Conservation (phyloP, 2,329 filamentous ascomycete genomes). For the Drechslerella coelobrocha region DNA sequence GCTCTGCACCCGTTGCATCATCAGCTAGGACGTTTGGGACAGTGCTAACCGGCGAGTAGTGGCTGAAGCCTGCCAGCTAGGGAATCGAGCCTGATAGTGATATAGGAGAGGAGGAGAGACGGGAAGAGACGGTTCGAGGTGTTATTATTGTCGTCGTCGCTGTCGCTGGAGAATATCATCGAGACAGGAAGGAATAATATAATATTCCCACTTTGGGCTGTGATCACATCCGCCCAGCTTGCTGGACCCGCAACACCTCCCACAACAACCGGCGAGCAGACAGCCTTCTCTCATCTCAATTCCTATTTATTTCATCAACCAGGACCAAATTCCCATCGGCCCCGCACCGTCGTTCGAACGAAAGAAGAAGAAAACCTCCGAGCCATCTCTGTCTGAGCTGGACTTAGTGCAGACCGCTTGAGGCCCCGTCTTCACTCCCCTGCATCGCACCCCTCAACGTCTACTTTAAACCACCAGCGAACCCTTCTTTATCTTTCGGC, state of each 20-base stretch:
- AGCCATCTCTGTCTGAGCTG: neutral
- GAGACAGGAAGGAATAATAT: too few species aligned
- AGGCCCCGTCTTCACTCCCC: neutral
- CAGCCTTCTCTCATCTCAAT: conserved; percentile 9
- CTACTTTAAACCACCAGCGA: neutral
- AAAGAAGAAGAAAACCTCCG: neutral
- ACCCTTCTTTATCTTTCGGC: neutral
- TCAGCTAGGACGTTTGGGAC: neutral
- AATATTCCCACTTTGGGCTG: too few species aligned
- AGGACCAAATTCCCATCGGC: neutral
- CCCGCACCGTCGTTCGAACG: neutral
- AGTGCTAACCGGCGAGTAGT: neutral
- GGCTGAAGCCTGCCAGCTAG: too few species aligned
- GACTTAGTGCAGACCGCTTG: neutral
- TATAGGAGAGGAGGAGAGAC: too few species aligned
- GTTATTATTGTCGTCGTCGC: too few species aligned
- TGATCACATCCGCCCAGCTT: too few species aligned
- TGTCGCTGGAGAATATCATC: too few species aligned
- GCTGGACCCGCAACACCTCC: conserved; percentile 5
- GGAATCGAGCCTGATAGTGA: too few species aligned
- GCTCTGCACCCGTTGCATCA: neutral
- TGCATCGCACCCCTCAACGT: too few species aligned
- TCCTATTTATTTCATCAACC: too few species aligned
- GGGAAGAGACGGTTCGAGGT: too few species aligned
- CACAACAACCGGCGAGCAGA: neutral